These are phyloP conservation scores for Diddensiella santjacobensis DNA, from an alignment of 805 yeast genomes.

Conservation along the genomic window DNA sequence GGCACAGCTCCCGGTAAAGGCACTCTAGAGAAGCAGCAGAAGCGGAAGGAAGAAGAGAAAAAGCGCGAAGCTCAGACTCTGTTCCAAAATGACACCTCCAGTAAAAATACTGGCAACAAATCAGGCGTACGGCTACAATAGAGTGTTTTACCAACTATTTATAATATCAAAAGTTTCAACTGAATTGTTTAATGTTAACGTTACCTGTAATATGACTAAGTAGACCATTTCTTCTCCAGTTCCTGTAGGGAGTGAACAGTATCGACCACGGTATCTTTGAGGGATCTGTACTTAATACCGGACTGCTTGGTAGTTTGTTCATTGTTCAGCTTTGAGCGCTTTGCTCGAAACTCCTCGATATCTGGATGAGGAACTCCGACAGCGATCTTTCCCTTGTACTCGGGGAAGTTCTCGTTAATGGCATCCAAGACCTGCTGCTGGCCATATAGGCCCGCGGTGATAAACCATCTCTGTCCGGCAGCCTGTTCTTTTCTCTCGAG, in stretches of 20 bases:
- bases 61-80: slow-evolving; percentile 22
- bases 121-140: slow-evolving; percentile 10
- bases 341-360: slow-evolving; percentile 1
- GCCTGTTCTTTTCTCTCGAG: slow-evolving; percentile 35
- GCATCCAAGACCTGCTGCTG: slow-evolving; percentile 18
- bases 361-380: slow-evolving; percentile 2
- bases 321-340: slow-evolving; percentile 6
- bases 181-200: neutral
- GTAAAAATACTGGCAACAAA: slow-evolving; percentile 3
- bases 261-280: slow-evolving; percentile 14
- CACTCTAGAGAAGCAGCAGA: slow-evolving; percentile 33
- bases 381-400: slow-evolving; percentile 9
- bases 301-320: slow-evolving; percentile 9
- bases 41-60: slow-evolving; percentile 29
- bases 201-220: neutral
- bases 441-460: slow-evolving; percentile 11
- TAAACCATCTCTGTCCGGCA: slow-evolving; percentile 15
- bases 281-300: slow-evolving; percentile 12
- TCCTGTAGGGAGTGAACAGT: slow-evolving; percentile 12
- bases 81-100: slow-evolving; percentile 14
- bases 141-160: neutral
- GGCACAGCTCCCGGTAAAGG: slow-evolving; percentile 44
- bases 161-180: too few relatives aligned
- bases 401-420: slow-evolving; percentile 20
- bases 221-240: slow-evolving; percentile 9